Evolutionary conservation across 2,329 filamentous ascomycete species (phyloP), one percentile per base, ranked within the genome.

Genomic region (Pseudocercospora macadamiae): DNA sequence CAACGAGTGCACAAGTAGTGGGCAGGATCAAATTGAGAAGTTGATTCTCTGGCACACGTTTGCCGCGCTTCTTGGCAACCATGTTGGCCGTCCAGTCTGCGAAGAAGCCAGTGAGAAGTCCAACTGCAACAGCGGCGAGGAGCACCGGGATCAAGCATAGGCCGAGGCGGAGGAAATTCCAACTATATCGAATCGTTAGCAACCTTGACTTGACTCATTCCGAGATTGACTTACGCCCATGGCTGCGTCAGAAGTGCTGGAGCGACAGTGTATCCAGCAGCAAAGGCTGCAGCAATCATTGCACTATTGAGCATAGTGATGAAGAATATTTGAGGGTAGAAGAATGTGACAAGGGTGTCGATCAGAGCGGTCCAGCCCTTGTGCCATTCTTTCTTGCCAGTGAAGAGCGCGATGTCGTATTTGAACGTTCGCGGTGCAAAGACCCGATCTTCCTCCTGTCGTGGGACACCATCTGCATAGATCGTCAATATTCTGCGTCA

Each of bases 251-350:
- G 54, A 3, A 70, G 59, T 16, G 67, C 66, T 12, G 68, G 64
- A 14, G 68, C 62, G 2, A 63, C 65, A 10, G 65, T 68, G 58
- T 70, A 69, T 19, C 62, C 59, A 2, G 65, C 64, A 34, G 70
- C 68, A 34, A 68, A 66, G 19, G 67, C 64, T 21, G 52, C 60
- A n/a, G 64, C 67, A 55, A 70, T 70, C 66, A 70, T 69, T 23
- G 63, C 66, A 26, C 62, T 66, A 61, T 71, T 71, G 19, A 72
- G 55, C 62, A 70, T 66, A 8, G 68, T 69, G 59, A 70, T 67
- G 66, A 70, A 72, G 59, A 71, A 63, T 37, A 72, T 70, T 34
- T 70, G 69, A 9, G 70, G 70, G 37, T 70, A 72, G 54, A 70
- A 64, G 51, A 71, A 70, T 4, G 70, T 71, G 32, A 64, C 62